Conservation (phyloP, 352 stramenopile species). For the Phytophthora citricola region DNA sequence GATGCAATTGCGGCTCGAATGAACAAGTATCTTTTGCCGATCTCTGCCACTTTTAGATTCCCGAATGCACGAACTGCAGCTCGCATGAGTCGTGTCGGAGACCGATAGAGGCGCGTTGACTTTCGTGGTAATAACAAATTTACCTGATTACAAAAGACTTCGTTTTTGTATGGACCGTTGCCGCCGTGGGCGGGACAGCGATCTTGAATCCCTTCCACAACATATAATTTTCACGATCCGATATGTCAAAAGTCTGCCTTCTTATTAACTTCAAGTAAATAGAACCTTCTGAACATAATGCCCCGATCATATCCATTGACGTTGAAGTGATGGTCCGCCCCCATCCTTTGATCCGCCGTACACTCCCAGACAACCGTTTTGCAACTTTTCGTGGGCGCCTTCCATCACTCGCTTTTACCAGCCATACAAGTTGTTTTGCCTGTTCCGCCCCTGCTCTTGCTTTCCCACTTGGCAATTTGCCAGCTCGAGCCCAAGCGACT, state of each 20-base stretch:
- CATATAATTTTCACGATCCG: neutral
- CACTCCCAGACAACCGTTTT: constrained; percentile 20
- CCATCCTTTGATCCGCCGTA: constrained; percentile 27
- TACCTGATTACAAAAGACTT: constrained; percentile 5
- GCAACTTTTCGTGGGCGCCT: constrained; percentile 8
- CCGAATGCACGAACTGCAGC: no score
- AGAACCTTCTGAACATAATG: neutral
- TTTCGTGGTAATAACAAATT: neutral
- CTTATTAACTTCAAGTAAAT: neutral
- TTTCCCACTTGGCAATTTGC: constrained; percentile 41
- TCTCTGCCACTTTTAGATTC: constrained; percentile 8
- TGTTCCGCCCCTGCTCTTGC: constrained; percentile 12
- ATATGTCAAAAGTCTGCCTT: neutral
- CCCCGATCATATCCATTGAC: constrained; percentile 11
- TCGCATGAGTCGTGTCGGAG: neutral
- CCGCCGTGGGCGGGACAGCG: neutral
- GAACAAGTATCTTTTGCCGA: constrained; percentile 1
- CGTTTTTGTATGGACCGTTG: neutral
- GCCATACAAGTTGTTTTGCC: constrained; percentile 1
- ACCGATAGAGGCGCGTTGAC: constrained; percentile 4
- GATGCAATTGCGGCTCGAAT: constrained; percentile 6
- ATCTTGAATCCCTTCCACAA: neutral
- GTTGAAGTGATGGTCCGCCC: constrained; percentile 39
- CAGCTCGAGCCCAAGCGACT: constrained; percentile 9
- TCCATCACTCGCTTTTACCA: constrained; percentile 20